These are phyloP conservation scores for Fraxinus americana DNA, from an alignment of 257 asterid species.

Conservation along the genomic window DNA sequence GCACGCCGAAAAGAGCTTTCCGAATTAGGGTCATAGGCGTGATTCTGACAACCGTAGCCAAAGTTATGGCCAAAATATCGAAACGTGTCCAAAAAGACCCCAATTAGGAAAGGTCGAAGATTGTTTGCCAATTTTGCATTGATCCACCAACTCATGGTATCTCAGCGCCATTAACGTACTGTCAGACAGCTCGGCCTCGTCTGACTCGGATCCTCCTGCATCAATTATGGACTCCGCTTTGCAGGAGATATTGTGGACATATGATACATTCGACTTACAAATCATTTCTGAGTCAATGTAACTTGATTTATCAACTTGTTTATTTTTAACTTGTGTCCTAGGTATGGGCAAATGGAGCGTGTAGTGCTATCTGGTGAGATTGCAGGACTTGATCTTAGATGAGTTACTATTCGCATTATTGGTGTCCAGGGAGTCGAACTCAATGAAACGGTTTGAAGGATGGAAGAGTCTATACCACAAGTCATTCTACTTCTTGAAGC, in stretches of 20 bases:
- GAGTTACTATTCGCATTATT: conserved; percentile 81
- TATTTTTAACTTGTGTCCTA: conserved; percentile 31
- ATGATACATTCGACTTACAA: conserved; percentile 1
- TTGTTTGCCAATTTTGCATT: no score
- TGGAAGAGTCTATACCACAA: conserved; percentile 95
- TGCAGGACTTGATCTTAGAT: conserved; percentile 87
- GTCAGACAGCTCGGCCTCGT: no score
- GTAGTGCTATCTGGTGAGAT: conserved; percentile 77
- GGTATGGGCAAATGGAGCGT: conserved; percentile 96
- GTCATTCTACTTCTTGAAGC: conserved; percentile 89
- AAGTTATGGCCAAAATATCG: no score
- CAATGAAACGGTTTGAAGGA: conserved; percentile 91
- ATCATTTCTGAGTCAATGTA: conserved; percentile 14
- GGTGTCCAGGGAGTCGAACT: conserved; percentile 98
- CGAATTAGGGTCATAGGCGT: no score
- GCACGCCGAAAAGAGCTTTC: no score
- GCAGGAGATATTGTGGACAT: neutral
- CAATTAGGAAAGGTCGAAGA: no score
- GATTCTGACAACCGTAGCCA: no score
- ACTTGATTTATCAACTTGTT: conserved; percentile 7
- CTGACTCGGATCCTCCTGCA: no score
- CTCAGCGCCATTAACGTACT: no score
- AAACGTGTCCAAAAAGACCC: no score
- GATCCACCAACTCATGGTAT: no score
- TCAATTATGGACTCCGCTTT: neutral